These are phyloP conservation scores for Camellia japonica DNA, from an alignment of 148 eudicot genomes.

Conservation along the genomic window DNA sequence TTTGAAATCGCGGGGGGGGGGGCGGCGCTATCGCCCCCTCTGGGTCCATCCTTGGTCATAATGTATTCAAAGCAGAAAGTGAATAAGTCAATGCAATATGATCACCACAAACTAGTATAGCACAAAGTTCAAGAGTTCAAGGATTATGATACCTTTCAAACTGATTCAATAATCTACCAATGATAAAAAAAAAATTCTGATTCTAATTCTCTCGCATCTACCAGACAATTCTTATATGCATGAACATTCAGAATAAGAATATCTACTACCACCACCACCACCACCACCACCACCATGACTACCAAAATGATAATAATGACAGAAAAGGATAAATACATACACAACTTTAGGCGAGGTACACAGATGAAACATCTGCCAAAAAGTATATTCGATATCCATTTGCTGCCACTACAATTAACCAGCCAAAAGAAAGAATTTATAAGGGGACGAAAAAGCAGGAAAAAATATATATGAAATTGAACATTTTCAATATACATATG, in stretches of 20 bases:
- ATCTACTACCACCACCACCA: constrained; percentile 1
- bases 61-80: not conserved
- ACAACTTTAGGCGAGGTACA: constrained; percentile 89
- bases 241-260: not conserved
- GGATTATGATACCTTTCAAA: not conserved
- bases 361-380: constrained; percentile 96
- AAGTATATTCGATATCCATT: constrained; percentile 97
- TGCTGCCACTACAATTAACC: constrained; percentile 88
- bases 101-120: not conserved
- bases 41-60: no score
- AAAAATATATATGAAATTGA: not conserved
- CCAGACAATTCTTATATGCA: not conserved
- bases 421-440: constrained; percentile 5
- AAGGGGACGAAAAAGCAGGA: not conserved
- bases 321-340: constrained; percentile 41
- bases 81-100: not conserved
- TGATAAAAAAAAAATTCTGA: not conserved
- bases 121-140: not conserved
- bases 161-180: not conserved
- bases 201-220: not conserved
- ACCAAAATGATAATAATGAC: not conserved
- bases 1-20: no score
- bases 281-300: not conserved
- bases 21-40: no score
- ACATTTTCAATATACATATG: not conserved